Percentiles rank a stretch among this genome's conserved stretches.
phyloP scores from a whole-genome alignment of 306 rosid species.

The Hylodesmum podocarpum region DNA sequence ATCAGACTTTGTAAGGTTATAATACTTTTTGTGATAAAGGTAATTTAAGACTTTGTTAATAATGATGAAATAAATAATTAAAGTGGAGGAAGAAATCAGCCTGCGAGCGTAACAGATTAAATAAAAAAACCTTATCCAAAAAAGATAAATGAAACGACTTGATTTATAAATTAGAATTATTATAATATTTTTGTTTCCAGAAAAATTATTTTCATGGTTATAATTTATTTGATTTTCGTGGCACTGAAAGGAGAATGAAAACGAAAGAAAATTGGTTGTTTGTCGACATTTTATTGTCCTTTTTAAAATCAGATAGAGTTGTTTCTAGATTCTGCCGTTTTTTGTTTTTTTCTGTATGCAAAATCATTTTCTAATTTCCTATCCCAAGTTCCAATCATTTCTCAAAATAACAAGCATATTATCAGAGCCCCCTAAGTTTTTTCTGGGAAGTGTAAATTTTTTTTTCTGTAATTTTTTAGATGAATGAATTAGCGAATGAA shows the following conservation, averaged over 20 bases:
- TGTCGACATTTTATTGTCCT: background rate
- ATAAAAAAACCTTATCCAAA: no score
- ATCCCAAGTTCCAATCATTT: background rate
- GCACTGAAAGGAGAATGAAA: background rate
- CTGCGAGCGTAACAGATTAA: background rate
- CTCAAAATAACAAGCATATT: background rate
- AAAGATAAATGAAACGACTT: background rate
- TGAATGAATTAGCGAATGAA: background rate
- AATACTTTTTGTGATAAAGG: background rate
- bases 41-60: background rate
- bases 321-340: background rate
- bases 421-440: background rate
- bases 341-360: background rate
- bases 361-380: background rate
- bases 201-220: background rate
- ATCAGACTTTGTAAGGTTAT: background rate
- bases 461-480: background rate
- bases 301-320: background rate
- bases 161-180: background rate
- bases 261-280: background rate
- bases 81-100: background rate
- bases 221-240: background rate
- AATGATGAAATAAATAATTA: background rate
- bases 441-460: background rate
- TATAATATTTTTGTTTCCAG: background rate